Evolutionary conservation across 2,329 filamentous ascomycete species (phyloP).

Genomic region (Neopestalotiopsis sp.): DNA sequence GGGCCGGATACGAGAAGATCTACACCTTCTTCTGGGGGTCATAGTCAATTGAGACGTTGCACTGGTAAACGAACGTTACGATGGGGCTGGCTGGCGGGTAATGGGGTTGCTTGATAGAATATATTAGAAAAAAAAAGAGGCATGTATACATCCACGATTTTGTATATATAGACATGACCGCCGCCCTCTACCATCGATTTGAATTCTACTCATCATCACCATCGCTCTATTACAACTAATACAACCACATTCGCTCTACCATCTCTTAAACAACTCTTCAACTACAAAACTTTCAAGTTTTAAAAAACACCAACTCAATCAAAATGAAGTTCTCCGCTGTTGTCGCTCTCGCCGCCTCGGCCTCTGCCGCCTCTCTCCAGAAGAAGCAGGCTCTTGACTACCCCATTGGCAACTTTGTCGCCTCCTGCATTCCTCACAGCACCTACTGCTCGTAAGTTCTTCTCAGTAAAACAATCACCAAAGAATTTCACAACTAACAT

Average conservation of each 20-base stretch:
- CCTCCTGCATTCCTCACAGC: constrained; percentile 23
- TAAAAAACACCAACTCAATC: not conserved
- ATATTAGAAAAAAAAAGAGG: not conserved
- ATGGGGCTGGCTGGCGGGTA: not conserved
- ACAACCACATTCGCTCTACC: not conserved
- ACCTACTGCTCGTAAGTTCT: constrained; percentile 18
- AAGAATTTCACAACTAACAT: not conserved
- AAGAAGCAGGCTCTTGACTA: constrained; percentile 15
- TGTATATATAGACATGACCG: not conserved
- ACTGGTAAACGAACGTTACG: not conserved
- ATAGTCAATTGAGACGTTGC: not conserved
- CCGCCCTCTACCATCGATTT: not conserved
- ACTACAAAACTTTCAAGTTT: not conserved
- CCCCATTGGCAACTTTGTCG: constrained; percentile 16
- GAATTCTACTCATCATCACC: not conserved
- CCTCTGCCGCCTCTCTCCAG: constrained; percentile 20
- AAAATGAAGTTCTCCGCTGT: constrained; percentile 22
- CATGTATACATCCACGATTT: not conserved
- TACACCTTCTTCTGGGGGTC: not conserved
- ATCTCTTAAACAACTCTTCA: not conserved
- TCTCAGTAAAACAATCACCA: not conserved
- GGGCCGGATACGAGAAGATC: constrained; percentile 22
- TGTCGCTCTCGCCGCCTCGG: constrained; percentile 19
- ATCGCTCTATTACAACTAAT: constrained; percentile 3
- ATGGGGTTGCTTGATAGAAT: not conserved